Conservation (phyloP, 1,284 basidiomycete genomes). For the Rhodotorula sp. region DNA sequence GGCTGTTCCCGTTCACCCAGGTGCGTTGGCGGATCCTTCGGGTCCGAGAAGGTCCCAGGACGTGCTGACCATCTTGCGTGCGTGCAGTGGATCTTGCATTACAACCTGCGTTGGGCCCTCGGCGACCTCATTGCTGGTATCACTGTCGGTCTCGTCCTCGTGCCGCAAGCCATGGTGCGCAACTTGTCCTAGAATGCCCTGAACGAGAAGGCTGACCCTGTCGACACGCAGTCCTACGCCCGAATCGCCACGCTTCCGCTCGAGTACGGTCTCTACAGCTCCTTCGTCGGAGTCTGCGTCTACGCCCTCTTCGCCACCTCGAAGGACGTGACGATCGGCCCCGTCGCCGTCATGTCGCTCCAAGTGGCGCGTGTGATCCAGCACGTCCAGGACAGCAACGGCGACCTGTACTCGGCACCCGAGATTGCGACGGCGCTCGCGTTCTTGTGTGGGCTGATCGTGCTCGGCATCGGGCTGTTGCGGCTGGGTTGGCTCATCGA, state of each 20-base stretch:
- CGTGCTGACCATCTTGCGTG: neutral
- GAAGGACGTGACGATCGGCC: conserved; percentile 84
- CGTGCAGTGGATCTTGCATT: conserved; percentile 10
- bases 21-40: conserved; percentile 38
- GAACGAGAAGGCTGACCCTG: neutral
- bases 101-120: conserved; percentile 15
- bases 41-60: no score
- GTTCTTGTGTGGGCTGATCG: conserved; percentile 87
- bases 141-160: conserved; percentile 49
- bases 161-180: conserved; percentile 34
- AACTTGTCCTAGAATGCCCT: neutral
- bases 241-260: conserved; percentile 80
- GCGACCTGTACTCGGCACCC: conserved; percentile 49
- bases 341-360: conserved; percentile 93
- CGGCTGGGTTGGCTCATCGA: conserved; percentile 93
- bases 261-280: conserved; percentile 93
- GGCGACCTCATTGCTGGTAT: conserved; percentile 52
- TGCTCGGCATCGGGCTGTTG: conserved; percentile 85
- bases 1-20: conserved; percentile 52
- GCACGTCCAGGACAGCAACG: conserved; percentile 57
- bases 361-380: conserved; percentile 78
- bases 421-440: conserved; percentile 83
- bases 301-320: conserved; percentile 83
- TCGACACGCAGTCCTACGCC: conserved; percentile 49
- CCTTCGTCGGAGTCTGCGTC: conserved; percentile 69